Evolutionary conservation across 208 protist species (phyloP).

Genomic region (Herpetomonas samuelpessoai): DNA sequence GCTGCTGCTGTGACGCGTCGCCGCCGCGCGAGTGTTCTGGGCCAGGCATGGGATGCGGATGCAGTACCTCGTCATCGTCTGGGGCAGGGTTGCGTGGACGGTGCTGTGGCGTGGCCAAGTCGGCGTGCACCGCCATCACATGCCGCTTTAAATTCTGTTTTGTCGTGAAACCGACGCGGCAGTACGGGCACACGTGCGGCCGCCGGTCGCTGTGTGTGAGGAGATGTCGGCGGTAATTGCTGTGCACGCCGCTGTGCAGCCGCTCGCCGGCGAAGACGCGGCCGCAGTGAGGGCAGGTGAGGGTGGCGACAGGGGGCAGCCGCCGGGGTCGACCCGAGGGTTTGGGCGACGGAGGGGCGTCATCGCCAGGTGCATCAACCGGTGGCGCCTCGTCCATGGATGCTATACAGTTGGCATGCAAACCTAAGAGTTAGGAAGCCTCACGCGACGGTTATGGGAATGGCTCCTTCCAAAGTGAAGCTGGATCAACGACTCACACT

Average conservation of each 20-base stretch:
- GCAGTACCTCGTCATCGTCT: too few species aligned
- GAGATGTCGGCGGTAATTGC: constrained; percentile 77
- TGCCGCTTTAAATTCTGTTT: constrained; percentile 56
- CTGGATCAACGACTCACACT: too few species aligned
- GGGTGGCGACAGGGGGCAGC: constrained; percentile 1
- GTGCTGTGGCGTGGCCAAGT: constrained; percentile 15
- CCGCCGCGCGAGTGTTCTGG: too few species aligned
- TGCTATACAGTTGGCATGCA: too few species aligned
- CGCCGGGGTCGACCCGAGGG: constrained; percentile 3
- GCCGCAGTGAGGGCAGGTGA: constrained; percentile 59
- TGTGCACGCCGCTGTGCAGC: constrained; percentile 56
- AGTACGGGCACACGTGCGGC: constrained; percentile 64
- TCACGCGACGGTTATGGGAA: too few species aligned
- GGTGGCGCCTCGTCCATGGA: too few species aligned
- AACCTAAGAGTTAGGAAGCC: too few species aligned
- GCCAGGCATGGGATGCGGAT: too few species aligned
- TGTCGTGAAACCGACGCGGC: constrained; percentile 57
- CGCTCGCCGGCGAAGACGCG: constrained; percentile 49
- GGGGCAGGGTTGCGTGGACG: too few species aligned
- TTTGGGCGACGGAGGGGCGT: not conserved
- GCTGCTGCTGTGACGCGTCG: too few species aligned
- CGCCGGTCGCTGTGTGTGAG: constrained; percentile 64
- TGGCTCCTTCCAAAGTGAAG: too few species aligned
- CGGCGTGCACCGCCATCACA: constrained; percentile 30
- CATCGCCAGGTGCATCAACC: too few species aligned